phyloP scores from a whole-genome alignment of 306 rosid species.

The Ceratonia siliqua region DNA sequence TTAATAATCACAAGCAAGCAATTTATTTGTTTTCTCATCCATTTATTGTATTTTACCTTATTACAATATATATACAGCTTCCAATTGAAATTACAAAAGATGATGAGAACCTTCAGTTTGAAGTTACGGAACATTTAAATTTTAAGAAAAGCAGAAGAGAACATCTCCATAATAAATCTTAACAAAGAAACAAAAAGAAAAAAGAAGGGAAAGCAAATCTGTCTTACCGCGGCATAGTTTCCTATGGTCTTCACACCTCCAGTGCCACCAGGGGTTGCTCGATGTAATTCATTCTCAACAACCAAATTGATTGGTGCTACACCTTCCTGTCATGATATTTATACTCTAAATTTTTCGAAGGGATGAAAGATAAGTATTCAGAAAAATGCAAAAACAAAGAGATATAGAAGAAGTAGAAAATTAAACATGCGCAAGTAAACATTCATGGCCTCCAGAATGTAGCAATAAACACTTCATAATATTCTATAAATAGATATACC shows the following conservation, averaged over 20 bases:
- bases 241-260: conserved; percentile 98
- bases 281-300: conserved; percentile 82
- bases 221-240: conserved; percentile 92
- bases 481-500: neutral
- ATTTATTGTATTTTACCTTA: neutral
- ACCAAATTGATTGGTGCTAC: conserved; percentile 88
- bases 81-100: conserved; percentile 1
- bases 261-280: conserved; percentile 97
- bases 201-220: conserved; percentile 15
- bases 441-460: neutral
- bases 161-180: conserved; percentile 17
- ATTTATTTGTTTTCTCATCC: neutral
- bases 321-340: conserved; percentile 73
- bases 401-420: conserved; percentile 13
- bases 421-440: neutral
- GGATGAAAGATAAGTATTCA: neutral
- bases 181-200: conserved; percentile 22
- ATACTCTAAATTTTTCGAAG: neutral
- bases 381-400: conserved; percentile 1
- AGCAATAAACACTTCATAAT: neutral
- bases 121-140: conserved; percentile 10
- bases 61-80: conserved; percentile 17
- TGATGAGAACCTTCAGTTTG: neutral
- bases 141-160: conserved; percentile 14
- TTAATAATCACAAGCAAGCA: conserved; percentile 3